Conservation (phyloP, 2,329 filamentous ascomycete genomes). For the Botryosphaeria agaves region DNA sequence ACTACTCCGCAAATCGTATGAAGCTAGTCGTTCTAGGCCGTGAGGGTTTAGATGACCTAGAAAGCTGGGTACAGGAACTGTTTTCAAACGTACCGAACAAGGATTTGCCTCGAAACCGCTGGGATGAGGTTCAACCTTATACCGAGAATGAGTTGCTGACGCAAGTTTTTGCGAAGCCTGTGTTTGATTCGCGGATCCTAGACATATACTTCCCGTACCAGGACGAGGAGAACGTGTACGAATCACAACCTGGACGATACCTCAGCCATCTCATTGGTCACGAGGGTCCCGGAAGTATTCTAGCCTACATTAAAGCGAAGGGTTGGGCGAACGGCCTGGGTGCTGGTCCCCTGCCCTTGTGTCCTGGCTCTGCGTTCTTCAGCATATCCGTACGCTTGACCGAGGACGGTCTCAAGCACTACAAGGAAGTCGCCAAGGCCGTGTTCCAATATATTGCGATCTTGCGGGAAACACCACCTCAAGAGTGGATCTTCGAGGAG, state of each 20-base stretch:
- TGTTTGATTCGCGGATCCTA: constrained; percentile 70
- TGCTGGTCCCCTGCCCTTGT: constrained; percentile 58
- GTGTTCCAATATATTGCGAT: constrained; percentile 87
- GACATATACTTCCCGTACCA: constrained; percentile 72
- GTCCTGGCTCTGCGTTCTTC: constrained; percentile 67
- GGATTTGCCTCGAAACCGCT: constrained; percentile 49
- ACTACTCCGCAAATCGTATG: constrained; percentile 90
- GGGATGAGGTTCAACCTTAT: constrained; percentile 45
- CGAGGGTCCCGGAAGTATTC: constrained; percentile 80
- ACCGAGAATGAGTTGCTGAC: constrained; percentile 43
- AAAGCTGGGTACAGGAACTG: constrained; percentile 69
- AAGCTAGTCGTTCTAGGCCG: constrained; percentile 76
- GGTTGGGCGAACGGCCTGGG: constrained; percentile 78
- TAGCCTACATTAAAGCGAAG: constrained; percentile 77
- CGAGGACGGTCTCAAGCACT: constrained; percentile 67
- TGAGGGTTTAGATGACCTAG: constrained; percentile 64
- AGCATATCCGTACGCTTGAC: constrained; percentile 66
- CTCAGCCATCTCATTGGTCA: constrained; percentile 82
- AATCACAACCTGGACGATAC: constrained; percentile 70
- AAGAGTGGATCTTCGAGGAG: constrained; percentile 90
- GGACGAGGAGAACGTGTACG: constrained; percentile 64
- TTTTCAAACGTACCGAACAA: constrained; percentile 75
- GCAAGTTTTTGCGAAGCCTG: constrained; percentile 75
- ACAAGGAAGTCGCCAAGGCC: constrained; percentile 64
- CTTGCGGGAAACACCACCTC: constrained; percentile 60